Conservation (phyloP, 441 rosid species). For the Croton laevigatus region DNA sequence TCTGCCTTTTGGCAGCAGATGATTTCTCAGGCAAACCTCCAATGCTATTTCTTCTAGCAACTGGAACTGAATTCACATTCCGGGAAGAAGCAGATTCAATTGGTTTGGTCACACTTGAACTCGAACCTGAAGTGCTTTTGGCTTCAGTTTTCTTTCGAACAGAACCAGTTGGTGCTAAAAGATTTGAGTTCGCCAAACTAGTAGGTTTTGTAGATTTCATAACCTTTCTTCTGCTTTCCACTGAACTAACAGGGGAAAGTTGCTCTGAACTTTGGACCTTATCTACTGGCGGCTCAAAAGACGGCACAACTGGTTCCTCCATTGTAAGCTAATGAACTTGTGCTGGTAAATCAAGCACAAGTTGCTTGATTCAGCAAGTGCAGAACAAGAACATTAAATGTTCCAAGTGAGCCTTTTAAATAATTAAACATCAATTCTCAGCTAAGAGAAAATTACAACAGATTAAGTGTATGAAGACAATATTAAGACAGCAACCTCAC, state of each 20-base stretch:
- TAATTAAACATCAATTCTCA: neutral
- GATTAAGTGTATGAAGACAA: neutral
- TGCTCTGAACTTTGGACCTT: conserved; percentile 34
- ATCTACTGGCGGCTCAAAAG: conserved; percentile 34
- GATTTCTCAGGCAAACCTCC: conserved; percentile 77
- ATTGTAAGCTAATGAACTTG: conserved; percentile 37
- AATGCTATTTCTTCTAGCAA: conserved; percentile 76
- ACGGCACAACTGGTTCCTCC: conserved; percentile 52
- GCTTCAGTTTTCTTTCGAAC: conserved; percentile 54
- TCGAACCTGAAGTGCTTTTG: conserved; percentile 33
- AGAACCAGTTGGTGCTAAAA: conserved; percentile 42
- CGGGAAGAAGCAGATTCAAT: conserved; percentile 44
- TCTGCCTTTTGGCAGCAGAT: conserved; percentile 27
- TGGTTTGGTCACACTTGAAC: conserved; percentile 47
- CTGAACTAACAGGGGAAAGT: conserved; percentile 35
- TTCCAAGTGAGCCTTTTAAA: conserved; percentile 4
- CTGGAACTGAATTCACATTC: conserved; percentile 49
- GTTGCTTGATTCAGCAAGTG: conserved; percentile 21
- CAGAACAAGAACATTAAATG: conserved; percentile 20
- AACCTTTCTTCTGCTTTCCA: conserved; percentile 39
- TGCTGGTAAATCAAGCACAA: conserved; percentile 24
- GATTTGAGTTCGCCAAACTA: conserved; percentile 40
- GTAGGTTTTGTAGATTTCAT: conserved; percentile 35
- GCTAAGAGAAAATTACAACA: neutral
- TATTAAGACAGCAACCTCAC: neutral